These are phyloP conservation scores for Arachis stenosperma DNA, from an alignment of 306 rosid genomes.

Conservation along the genomic window DNA sequence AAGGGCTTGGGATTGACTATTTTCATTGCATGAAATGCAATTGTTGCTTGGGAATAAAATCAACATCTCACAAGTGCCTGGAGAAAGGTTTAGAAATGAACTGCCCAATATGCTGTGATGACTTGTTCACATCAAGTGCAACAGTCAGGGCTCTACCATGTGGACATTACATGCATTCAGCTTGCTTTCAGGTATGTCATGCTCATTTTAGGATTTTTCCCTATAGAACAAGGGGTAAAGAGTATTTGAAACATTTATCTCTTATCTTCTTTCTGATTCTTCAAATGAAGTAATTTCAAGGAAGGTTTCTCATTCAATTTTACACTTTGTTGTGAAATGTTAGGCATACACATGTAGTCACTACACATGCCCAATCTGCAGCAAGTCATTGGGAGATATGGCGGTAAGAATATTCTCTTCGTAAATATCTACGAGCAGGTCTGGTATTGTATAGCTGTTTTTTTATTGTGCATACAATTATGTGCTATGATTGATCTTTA, in stretches of 20 bases:
- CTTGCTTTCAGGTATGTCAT: constrained; percentile 88
- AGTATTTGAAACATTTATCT: constrained; percentile 9
- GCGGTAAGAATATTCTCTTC: constrained; percentile 65
- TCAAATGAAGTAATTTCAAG: constrained; percentile 11
- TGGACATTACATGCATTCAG: constrained; percentile 99
- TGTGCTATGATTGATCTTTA: constrained; percentile 18
- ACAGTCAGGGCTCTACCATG: constrained; percentile 93
- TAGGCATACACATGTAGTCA: constrained; percentile 97
- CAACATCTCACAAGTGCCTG: constrained; percentile 85
- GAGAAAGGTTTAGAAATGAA: constrained; percentile 96
- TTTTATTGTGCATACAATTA: constrained; percentile 29
- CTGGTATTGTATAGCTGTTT: constrained; percentile 18
- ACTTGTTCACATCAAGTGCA: constrained; percentile 93
- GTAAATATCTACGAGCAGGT: constrained; percentile 21
- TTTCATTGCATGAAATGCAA: constrained; percentile 99
- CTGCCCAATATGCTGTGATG: constrained; percentile 98
- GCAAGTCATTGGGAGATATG: constrained; percentile 99
- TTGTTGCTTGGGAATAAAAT: constrained; percentile 91
- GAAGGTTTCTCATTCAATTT: constrained; percentile 38
- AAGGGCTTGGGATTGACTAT: constrained; percentile 91
- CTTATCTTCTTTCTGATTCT: constrained; percentile 3
- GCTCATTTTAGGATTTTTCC: constrained; percentile 3
- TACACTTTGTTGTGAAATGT: constrained; percentile 43
- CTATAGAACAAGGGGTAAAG: background rate
- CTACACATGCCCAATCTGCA: constrained; percentile 98